Base-by-base conservation (phyloP, 164 flowering plant genomes). In the Nymphaea thermarum region DNA sequence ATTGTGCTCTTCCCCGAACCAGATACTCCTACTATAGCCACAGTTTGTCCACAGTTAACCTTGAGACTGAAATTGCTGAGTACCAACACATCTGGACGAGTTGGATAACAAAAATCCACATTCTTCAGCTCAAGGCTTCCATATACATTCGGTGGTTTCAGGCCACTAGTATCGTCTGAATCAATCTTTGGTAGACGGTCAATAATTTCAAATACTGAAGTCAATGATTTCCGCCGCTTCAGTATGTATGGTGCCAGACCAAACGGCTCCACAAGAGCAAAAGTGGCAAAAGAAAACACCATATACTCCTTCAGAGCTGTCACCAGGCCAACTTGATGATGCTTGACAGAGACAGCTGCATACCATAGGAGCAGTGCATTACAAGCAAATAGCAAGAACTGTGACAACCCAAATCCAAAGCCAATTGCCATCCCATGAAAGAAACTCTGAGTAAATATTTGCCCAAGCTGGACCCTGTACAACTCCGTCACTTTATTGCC, bases 1-100 rank as follows among this genome's bases (percentile, higher is more conserved):
- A 91, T 90, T 1, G 96, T 92, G 80, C 96, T 91, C 72, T 91
- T 94, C 60, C 99, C 99, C n/a, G 99, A 91, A 41, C 98, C 99
- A 12, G 98, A 88, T 74, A 88, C 99, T 36, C 99, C 99, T 65
- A 94, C 99, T 43, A 88, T 90, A 3, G 99, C 99, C 4, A 94
- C 77, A 15, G 99, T 94, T 80, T 94, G 97, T 43, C 99, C 99
- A 17, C 97, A 96, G 67, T 74, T 85, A 47, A 90, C 86, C 77
- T 88, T 94, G 44, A 94, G 92, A 74, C 87, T 86, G 75, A 94
- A 91, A 78, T 91, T 88, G 81, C 96, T 91, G 71, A 94, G 71
- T n/a, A 94, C 87, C 76, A 87, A 69, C 67, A 88, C 64, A 70
- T 91, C 96, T 2, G 96, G 99, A 8, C 98, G 86, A 62, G 91